Evolutionary conservation across 352 stramenopile genomes (phyloP).

Genomic region (Pythium biforme): DNA sequence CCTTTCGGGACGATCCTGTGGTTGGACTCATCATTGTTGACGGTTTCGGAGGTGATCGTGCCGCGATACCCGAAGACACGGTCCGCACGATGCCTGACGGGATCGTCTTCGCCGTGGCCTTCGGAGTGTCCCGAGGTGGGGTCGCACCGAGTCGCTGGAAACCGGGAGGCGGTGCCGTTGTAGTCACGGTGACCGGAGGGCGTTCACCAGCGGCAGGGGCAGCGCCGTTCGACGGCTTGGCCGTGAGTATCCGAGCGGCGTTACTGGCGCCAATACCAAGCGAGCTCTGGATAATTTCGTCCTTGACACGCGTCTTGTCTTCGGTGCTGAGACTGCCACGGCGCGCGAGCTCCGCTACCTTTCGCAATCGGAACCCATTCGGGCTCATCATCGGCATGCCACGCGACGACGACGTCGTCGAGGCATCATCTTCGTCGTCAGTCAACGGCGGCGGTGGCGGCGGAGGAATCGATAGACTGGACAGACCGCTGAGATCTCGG

Average conservation of each 20-base stretch:
- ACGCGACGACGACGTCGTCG: conserved; percentile 56
- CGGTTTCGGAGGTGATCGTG: conserved; percentile 30
- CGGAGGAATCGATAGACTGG: conserved; percentile 56
- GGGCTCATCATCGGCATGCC: conserved; percentile 83
- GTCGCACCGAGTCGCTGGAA: conserved; percentile 41
- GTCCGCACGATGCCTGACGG: conserved; percentile 55
- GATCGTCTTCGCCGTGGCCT: conserved; percentile 49
- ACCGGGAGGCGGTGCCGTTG: conserved; percentile 40
- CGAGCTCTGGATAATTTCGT: conserved; percentile 89
- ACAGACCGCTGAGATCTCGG: conserved; percentile 37
- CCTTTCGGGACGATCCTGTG: conserved; percentile 31
- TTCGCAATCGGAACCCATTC: conserved; percentile 69
- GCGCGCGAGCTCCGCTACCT: conserved; percentile 75
- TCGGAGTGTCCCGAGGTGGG: conserved; percentile 48
- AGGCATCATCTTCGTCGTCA: conserved; percentile 65
- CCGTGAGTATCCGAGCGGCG: conserved; percentile 52
- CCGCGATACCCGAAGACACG: conserved; percentile 33
- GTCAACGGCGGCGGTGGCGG: conserved; percentile 61
- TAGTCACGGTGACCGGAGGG: conserved; percentile 16
- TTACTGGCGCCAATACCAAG: conserved; percentile 67
- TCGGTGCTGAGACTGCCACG: conserved; percentile 77
- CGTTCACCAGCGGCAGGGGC: conserved; percentile 25
- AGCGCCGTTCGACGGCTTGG: conserved; percentile 33
- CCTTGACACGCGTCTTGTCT: conserved; percentile 82
- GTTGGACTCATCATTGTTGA: conserved; percentile 28